Percentiles rank a stretch among this genome's conserved stretches.
Conservation (phyloP, 495 filamentous ascomycete species). For the Staphylotrichum longicolle region DNA sequence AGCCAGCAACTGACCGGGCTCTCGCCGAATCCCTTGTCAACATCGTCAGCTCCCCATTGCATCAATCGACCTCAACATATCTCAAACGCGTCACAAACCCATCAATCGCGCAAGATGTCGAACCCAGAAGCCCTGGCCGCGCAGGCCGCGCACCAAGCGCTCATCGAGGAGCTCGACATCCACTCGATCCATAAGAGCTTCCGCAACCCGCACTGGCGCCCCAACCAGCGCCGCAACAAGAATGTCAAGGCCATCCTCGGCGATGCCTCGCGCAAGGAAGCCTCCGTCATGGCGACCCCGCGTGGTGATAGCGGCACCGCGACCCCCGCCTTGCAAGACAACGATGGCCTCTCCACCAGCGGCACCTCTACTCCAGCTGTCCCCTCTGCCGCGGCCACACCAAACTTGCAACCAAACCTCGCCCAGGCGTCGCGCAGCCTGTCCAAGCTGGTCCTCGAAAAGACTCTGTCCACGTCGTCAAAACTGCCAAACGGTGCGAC, state of each 20-base stretch:
- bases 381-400: constrained; percentile 34
- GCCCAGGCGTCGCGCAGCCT: constrained; percentile 80
- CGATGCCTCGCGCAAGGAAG: constrained; percentile 83
- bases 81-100: constrained; percentile 11
- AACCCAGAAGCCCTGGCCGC: constrained; percentile 40
- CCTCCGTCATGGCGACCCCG: constrained; percentile 72
- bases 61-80: not conserved
- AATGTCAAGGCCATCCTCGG: constrained; percentile 94
- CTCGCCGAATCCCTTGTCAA: not conserved
- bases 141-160: constrained; percentile 50
- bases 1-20: constrained; percentile 3
- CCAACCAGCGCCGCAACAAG: constrained; percentile 93
- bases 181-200: constrained; percentile 77
- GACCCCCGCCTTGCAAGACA: constrained; percentile 57
- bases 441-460: constrained; percentile 81
- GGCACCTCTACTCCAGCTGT: constrained; percentile 60
- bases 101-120: constrained; percentile 31
- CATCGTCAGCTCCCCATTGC: constrained; percentile 1
- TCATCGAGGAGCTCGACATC: constrained; percentile 87
- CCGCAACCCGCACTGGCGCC: constrained; percentile 84
- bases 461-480: constrained; percentile 38
- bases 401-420: constrained; percentile 62
- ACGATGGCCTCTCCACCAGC: constrained; percentile 53
- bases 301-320: constrained; percentile 71
- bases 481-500: constrained; percentile 32